These are phyloP conservation scores for Coccomyxa subellipsoidea DNA, from an alignment of 163 green algal species.

Conservation along the genomic window DNA sequence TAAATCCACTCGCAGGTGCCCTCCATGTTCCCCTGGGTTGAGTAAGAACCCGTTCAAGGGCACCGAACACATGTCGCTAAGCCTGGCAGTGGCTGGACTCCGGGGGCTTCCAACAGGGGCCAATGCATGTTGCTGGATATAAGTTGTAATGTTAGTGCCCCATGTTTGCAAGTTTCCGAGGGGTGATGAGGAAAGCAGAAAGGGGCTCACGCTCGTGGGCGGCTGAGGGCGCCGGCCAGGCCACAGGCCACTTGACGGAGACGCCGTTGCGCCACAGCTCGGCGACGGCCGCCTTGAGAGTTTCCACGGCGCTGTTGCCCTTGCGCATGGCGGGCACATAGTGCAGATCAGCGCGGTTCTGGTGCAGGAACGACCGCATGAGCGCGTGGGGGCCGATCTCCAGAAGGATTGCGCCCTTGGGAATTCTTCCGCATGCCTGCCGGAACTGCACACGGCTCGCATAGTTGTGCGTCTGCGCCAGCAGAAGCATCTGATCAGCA, in stretches of 20 bases:
- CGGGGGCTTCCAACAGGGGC: too few relatives aligned
- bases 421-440: background rate
- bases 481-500: too few relatives aligned
- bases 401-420: conserved; percentile 14
- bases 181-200: too few relatives aligned
- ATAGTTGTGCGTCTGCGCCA: conserved; percentile 8
- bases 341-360: background rate
- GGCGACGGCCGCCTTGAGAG: conserved; percentile 1
- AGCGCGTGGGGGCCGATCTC: conserved; percentile 17
- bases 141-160: too few relatives aligned
- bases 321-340: conserved; percentile 12
- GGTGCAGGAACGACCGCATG: background rate
- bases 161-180: too few relatives aligned
- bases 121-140: too few relatives aligned
- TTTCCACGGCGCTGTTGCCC: background rate
- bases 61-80: too few relatives aligned
- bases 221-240: background rate
- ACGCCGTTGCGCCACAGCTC: conserved; percentile 15
- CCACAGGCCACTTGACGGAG: background rate
- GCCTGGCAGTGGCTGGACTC: too few relatives aligned
- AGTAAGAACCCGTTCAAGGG: too few relatives aligned
- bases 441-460: conserved; percentile 7
- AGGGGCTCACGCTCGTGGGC: background rate
- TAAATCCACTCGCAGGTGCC: too few relatives aligned
- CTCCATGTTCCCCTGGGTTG: too few relatives aligned